Conservation (phyloP, 176 grass and related monocot species). For the Tillandsia fasciculata region DNA sequence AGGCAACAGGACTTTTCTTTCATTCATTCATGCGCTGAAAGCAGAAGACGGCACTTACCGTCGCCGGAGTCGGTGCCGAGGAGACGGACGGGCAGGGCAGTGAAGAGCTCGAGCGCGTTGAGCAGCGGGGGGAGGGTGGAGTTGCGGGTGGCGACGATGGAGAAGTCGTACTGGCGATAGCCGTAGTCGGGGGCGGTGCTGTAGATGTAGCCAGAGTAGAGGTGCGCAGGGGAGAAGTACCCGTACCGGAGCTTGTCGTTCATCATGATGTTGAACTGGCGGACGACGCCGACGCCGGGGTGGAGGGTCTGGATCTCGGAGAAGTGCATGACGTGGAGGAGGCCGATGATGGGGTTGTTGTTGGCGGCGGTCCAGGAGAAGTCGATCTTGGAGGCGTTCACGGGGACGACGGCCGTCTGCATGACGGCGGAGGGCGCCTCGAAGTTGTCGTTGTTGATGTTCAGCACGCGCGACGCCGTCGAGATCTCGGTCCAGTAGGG, state of each 20-base stretch:
- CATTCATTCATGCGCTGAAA: not conserved
- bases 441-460: not conserved
- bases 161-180: not conserved
- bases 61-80: not conserved
- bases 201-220: not conserved
- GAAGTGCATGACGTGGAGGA: conserved; percentile 9
- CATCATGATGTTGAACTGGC: conserved; percentile 6
- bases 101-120: not conserved
- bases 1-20: too few species aligned
- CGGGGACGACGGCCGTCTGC: conserved; percentile 23
- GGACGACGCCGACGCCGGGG: not conserved
- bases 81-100: not conserved
- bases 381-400: conserved; percentile 17
- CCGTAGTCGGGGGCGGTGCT: not conserved
- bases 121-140: not conserved
- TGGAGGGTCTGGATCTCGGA: conserved; percentile 7
- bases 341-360: not conserved
- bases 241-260: not conserved
- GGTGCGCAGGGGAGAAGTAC: not conserved
- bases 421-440: conserved; percentile 21
- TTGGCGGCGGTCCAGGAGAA: conserved; percentile 5
- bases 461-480: conserved; percentile 14
- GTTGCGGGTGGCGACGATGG: not conserved
- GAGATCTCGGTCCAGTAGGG: conserved; percentile 19
- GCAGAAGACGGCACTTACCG: not conserved